A percentile compares a stretch with the other conserved stretches of the same genome.
These are phyloP conservation scores for Tetrahymena malaccensis DNA, from an alignment of 73 alveolate species.

Conservation along the genomic window DNA sequence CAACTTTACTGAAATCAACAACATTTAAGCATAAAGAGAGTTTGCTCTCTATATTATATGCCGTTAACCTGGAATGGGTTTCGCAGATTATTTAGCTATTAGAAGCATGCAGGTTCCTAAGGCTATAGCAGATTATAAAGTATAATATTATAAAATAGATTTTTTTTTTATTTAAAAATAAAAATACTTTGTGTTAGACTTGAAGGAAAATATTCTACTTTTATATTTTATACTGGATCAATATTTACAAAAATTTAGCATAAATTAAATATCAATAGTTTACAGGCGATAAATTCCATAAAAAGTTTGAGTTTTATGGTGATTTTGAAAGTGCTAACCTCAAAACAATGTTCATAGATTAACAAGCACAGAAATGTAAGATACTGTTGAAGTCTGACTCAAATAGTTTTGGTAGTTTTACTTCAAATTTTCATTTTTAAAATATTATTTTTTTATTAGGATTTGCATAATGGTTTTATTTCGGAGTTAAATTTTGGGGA, in stretches of 20 bases:
- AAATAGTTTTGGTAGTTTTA: background rate
- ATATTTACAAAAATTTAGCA: background rate
- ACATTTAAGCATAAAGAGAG: background rate
- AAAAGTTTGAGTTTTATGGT: background rate
- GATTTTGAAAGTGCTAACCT: background rate
- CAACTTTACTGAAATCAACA: background rate
- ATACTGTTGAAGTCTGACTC: background rate
- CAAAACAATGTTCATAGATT: background rate
- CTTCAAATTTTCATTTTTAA: background rate
- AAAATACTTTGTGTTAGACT: background rate
- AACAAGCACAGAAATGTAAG: background rate
- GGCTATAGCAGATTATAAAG: background rate
- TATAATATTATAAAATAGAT: background rate
- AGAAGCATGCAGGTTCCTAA: background rate
- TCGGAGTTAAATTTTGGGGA: slow-evolving; percentile 18
- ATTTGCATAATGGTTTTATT: slow-evolving; percentile 38
- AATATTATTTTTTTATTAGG: background rate
- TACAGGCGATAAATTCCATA: background rate
- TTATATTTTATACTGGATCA: background rate
- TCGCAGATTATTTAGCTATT: background rate
- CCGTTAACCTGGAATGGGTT: background rate
- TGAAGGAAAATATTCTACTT: background rate
- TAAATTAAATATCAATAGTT: background rate
- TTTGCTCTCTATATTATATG: background rate
- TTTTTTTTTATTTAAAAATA: too few species aligned